Base-by-base conservation (phyloP, 805 yeast species). In the Candida suzukii region DNA sequence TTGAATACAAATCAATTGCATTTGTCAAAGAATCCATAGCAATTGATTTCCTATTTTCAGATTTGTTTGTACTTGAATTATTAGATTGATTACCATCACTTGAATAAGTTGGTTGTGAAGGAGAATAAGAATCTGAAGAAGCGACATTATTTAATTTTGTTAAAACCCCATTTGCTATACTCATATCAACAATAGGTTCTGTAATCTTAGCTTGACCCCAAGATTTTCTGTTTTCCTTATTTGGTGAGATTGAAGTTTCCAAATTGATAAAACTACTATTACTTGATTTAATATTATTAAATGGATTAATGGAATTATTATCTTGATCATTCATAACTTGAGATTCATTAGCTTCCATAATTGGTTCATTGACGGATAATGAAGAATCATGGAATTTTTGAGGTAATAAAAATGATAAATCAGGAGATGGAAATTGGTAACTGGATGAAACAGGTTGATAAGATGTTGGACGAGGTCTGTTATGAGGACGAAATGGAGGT, bases 391-490 rank as follows among this genome's bases (percentile, higher is more conserved):
- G 36, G 27, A 45, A 40, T 26, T 50, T 46, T 22, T 52, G 45
- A 5, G 61, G 57, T 20, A 57, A 44, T 28, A 58, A 42, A 45
- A 54, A 61, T 4, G 62, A 49, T 27, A 54, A 47, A 43, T 61
- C 66, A 13, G 53, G 50, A 21, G 55, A 38, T n/a, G 60, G 52
- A 38, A 46, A 49, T 38, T 48, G 56, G 34, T 39, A 54, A 24
- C 43, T 47, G 3, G 60, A 42, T 32, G 57, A 46, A 43, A 81
- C 72, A 16, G 95, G 95, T 55, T 85, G 90, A 54, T 82, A 85
- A 10, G 93, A 83, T 0, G 91, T 84, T 33, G 95, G 95, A 57
- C 95, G 74, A 43, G 88, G 90, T 53, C 76, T 80, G 57, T 77
- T 73, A 11, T 69, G 53, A 39, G 67, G 24, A 7, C 32, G 19